These are phyloP conservation scores for Polyporus tsugae DNA, from an alignment of 1,284 basidiomycete genomes.

Conservation along the genomic window DNA sequence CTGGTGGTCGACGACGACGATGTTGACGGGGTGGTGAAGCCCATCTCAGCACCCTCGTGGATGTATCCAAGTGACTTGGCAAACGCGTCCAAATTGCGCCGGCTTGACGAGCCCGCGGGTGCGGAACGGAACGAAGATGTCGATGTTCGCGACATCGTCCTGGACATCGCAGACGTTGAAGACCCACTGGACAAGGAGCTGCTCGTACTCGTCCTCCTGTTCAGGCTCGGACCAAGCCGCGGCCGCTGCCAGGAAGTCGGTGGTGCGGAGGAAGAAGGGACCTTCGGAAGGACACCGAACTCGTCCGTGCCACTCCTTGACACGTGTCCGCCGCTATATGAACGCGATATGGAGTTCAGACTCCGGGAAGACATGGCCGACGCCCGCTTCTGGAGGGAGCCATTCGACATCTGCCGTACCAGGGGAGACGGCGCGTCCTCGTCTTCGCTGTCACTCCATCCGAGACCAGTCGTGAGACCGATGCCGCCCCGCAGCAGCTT, in stretches of 20 bases:
- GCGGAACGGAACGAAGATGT: conserved; percentile 31
- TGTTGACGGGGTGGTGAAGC: conserved; percentile 29
- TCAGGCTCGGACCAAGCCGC: conserved; percentile 16
- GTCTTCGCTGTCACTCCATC: conserved; percentile 86
- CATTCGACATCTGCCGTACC: conserved; percentile 67
- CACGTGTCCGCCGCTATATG: conserved; percentile 38
- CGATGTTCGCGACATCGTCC: conserved; percentile 31
- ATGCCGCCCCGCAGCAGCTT: conserved; percentile 69
- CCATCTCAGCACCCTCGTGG: conserved; percentile 31
- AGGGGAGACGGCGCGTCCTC: conserved; percentile 82
- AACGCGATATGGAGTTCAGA: conserved; percentile 44
- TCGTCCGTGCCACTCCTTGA: conserved; percentile 31
- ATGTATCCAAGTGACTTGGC: conserved; percentile 27
- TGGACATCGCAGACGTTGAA: conserved; percentile 21
- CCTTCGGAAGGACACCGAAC: conserved; percentile 27
- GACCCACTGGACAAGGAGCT: conserved; percentile 35
- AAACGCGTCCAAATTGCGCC: conserved; percentile 17
- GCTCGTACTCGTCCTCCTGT: conserved; percentile 35
- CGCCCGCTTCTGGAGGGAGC: conserved; percentile 47
- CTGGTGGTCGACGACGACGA: conserved; percentile 29
- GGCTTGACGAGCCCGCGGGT: conserved; percentile 15
- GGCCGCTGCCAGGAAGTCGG: conserved; percentile 39
- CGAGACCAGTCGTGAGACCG: conserved; percentile 79
- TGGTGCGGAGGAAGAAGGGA: conserved; percentile 32
- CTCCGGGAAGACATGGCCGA: conserved; percentile 19